Conservation (phyloP, 208 protist species). For the Vickermania spadyakhi region DNA sequence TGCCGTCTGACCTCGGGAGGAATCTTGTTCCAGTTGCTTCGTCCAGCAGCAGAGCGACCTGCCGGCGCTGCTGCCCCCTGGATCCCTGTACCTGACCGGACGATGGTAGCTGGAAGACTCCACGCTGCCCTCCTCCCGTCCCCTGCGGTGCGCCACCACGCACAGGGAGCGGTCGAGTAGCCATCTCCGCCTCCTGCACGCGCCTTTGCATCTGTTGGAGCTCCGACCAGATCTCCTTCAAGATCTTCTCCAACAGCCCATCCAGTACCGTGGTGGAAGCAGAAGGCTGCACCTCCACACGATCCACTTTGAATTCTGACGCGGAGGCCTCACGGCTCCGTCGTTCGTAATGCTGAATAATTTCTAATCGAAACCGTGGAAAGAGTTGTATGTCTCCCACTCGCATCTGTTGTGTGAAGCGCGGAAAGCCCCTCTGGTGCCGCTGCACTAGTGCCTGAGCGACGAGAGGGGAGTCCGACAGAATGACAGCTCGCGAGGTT, state of each 20-base stretch:
- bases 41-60: background rate
- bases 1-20: no score
- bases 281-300: slow-evolving; percentile 29
- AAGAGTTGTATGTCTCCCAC: slow-evolving; percentile 74
- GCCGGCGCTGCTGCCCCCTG: background rate
- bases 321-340: slow-evolving; percentile 1
- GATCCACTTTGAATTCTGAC: slow-evolving; percentile 43
- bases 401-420: slow-evolving; percentile 53
- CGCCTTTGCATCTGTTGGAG: slow-evolving; percentile 39
- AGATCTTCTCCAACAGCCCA: slow-evolving; percentile 41
- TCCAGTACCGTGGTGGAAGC: slow-evolving; percentile 27
- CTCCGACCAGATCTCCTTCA: slow-evolving; percentile 54
- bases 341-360: slow-evolving; percentile 73
- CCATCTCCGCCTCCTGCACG: slow-evolving; percentile 5
- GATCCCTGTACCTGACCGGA: no score
- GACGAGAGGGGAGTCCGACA: slow-evolving; percentile 51
- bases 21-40: background rate
- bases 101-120: no score
- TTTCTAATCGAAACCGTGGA: slow-evolving; percentile 66
- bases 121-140: no score
- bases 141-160: no score
- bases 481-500: slow-evolving; percentile 27
- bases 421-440: slow-evolving; percentile 43
- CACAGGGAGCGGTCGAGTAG: background rate
- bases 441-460: slow-evolving; percentile 57